Evolutionary conservation across 2,329 filamentous ascomycete species (phyloP), one percentile per base, ranked within the genome.

Genomic region (Ilyonectria robusta): DNA sequence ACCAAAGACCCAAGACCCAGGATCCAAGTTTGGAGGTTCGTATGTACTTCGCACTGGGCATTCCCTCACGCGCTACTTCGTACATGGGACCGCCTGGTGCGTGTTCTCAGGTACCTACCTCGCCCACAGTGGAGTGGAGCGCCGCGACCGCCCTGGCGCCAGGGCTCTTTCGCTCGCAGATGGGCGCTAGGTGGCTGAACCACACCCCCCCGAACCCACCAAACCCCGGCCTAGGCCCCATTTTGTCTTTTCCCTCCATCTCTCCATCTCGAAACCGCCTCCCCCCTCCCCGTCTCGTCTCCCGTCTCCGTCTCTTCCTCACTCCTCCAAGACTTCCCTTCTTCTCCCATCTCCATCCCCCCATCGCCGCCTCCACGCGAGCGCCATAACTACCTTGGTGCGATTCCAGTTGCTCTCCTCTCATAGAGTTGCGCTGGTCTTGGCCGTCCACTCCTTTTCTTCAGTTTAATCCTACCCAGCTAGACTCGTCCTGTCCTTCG

Each of bases 361-460:
- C 54, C 37, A 70, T 69, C 72, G 71, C 71, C 72, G 70, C 70
- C 74, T 68, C 65, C 62, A 31, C 59, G 72, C 73, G 68, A 76
- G 75, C 77, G 72, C 74, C 71, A 71, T 42, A 72, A 71, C 70
- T 68, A 71, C 66, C 72, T 77, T 88, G 87, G 87, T 84, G 81
- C 87, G 84, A 87, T 87, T 86, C 87, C 86, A 84, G 86, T 78
- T 78, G 85, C 84, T 83, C 78, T 82, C 83, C 83, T 83, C 73
- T 76, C 79, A 79, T 59, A 73, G 79, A 81, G 84, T 84, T 86
- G 83, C 80, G 80, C 86, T 89, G 87, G 87, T 86, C 81, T 88
- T 81, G 85, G 78, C 87, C 86, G 87, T 89, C 87, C 87, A 83
- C 85, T 89, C 87, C 84, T 87, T 82, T 81, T 71, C 71, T 73